Evolutionary conservation across 108 stramenopile genomes (phyloP).

Genomic region (Chaetoceros tenuissimus): DNA sequence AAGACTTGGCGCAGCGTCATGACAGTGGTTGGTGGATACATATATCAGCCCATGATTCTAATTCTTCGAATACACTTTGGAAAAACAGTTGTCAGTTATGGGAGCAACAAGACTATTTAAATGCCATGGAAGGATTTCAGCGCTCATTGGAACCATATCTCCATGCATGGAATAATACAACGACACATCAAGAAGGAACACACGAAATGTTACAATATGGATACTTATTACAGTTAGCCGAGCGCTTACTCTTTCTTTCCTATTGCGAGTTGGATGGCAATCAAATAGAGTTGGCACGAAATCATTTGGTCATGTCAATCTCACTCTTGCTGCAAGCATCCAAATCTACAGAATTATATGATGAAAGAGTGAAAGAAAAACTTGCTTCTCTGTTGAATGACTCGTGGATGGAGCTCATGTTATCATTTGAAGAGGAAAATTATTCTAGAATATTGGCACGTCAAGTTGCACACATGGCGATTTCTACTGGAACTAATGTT

Average conservation of each 20-base stretch:
- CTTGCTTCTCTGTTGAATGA: slow-evolving; percentile 20
- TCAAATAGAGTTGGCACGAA: slow-evolving; percentile 20
- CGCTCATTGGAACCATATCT: slow-evolving; percentile 19
- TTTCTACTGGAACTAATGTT: slow-evolving; percentile 15
- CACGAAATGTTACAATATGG: neutral
- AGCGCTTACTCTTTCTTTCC: slow-evolving; percentile 36
- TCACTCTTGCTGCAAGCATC: slow-evolving; percentile 23
- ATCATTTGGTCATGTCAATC: slow-evolving; percentile 30
- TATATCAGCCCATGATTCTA: slow-evolving; percentile 6
- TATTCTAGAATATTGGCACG: slow-evolving; percentile 22
- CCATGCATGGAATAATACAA: slow-evolving; percentile 11
- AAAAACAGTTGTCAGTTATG: slow-evolving; percentile 13
- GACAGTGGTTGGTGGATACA: slow-evolving; percentile 1
- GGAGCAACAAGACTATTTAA: slow-evolving; percentile 33
- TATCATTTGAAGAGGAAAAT: slow-evolving; percentile 37
- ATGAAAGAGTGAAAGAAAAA: neutral
- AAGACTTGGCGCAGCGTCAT: slow-evolving; percentile 31
- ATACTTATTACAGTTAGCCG: slow-evolving; percentile 11
- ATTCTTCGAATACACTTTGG: slow-evolving; percentile 1
- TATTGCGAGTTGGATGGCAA: slow-evolving; percentile 54
- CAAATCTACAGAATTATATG: neutral
- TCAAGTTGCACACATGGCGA: slow-evolving; percentile 43
- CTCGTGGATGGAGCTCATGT: slow-evolving; percentile 55
- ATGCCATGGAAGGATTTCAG: slow-evolving; percentile 46
- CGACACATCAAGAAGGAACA: neutral